Evolutionary conservation across 2,329 filamentous ascomycete genomes (phyloP).

Genomic region (Trichoderma gracile): DNA sequence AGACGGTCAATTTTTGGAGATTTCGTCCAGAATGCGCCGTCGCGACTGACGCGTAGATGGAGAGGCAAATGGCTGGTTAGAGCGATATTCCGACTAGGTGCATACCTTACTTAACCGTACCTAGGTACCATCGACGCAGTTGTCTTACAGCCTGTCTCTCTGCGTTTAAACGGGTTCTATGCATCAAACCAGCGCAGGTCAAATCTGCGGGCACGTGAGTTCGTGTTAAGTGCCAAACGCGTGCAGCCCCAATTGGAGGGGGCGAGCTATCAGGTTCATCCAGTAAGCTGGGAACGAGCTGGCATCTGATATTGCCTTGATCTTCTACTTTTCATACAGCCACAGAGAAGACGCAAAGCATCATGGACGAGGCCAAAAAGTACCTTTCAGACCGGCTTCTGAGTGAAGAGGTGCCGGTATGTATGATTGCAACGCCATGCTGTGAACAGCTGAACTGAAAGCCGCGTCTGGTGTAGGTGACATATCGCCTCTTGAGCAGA

Average conservation of each 20-base stretch:
- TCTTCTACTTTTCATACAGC: neutral
- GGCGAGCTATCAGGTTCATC: neutral
- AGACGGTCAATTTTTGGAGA: too few species aligned
- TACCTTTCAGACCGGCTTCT: slow-evolving; percentile 76
- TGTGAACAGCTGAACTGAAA: neutral
- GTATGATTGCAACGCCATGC: slow-evolving; percentile 30
- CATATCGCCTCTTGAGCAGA: slow-evolving; percentile 81
- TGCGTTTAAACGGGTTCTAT: too few species aligned
- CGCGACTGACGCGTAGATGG: slow-evolving; percentile 25
- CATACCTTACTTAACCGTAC: too few species aligned
- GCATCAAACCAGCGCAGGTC: slow-evolving; percentile 1
- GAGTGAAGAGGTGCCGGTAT: slow-evolving; percentile 71
- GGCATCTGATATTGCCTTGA: neutral
- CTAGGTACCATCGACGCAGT: too few species aligned
- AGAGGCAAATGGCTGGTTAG: neutral
- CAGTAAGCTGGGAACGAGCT: slow-evolving; percentile 1
- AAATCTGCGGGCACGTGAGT: slow-evolving; percentile 22
- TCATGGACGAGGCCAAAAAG: slow-evolving; percentile 65
- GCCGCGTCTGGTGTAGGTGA: slow-evolving; percentile 60
- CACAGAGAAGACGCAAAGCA: neutral
- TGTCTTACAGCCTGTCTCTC: too few species aligned
- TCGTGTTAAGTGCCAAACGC: slow-evolving; percentile 26
- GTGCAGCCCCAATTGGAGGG: slow-evolving; percentile 1
- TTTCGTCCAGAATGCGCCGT: slow-evolving; percentile 1
- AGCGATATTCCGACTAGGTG: neutral